These are phyloP conservation scores for Coleophoma crateriformis DNA, from an alignment of 2,329 filamentous ascomycete species.

Conservation along the genomic window DNA sequence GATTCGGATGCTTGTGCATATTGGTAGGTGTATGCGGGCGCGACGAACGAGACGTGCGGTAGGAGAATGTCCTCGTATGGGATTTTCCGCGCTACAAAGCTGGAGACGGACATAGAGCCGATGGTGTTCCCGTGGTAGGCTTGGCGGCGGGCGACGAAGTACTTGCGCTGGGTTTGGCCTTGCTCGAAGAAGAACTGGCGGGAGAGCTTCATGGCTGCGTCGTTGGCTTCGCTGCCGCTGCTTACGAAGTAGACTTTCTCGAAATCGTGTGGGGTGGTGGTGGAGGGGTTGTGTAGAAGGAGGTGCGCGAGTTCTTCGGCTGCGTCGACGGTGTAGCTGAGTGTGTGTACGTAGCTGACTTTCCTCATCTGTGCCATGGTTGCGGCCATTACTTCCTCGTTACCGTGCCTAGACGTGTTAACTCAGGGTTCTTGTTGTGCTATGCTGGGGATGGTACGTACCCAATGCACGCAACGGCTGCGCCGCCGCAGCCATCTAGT, in stretches of 20 bases:
- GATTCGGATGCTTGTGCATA: slow-evolving; percentile 40
- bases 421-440: no score
- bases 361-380: slow-evolving; percentile 51
- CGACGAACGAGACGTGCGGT: slow-evolving; percentile 45
- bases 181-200: slow-evolving; percentile 59
- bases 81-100: slow-evolving; percentile 46
- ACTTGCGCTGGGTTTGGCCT: slow-evolving; percentile 32
- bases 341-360: slow-evolving; percentile 50
- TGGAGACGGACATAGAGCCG: slow-evolving; percentile 50
- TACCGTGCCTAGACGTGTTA: slow-evolving; percentile 37
- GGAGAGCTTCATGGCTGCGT: slow-evolving; percentile 59
- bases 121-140: slow-evolving; percentile 66
- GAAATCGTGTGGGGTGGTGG: background rate
- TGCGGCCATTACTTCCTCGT: slow-evolving; percentile 50
- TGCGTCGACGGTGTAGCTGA: slow-evolving; percentile 47
- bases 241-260: slow-evolving; percentile 19
- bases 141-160: slow-evolving; percentile 56
- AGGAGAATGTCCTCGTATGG: slow-evolving; percentile 50
- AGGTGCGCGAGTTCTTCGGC: slow-evolving; percentile 37
- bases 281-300: background rate
- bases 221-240: slow-evolving; percentile 55
- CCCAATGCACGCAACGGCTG: slow-evolving; percentile 66
- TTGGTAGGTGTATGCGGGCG: slow-evolving; percentile 57
- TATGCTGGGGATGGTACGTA: no score
- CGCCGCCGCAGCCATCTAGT: slow-evolving; percentile 66